These are phyloP conservation scores for Penicillium sclerotigenum DNA, from an alignment of 2,329 filamentous ascomycete genomes.

Conservation along the genomic window DNA sequence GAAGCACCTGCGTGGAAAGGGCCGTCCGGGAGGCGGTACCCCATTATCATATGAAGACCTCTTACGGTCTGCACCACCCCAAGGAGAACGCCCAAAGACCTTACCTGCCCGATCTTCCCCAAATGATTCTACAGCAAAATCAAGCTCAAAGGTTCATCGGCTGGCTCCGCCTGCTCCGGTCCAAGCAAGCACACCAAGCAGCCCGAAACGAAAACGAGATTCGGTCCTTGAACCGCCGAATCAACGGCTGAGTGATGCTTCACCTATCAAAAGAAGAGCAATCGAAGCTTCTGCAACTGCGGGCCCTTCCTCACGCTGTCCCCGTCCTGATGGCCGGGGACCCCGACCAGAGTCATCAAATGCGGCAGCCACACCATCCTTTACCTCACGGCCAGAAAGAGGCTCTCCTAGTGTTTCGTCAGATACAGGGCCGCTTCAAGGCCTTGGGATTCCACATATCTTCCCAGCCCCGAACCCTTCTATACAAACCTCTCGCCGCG, in stretches of 20 bases:
- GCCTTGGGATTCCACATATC: neutral
- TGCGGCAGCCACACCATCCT: neutral
- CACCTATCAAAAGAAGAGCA: constrained; percentile 12
- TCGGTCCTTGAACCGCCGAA: neutral
- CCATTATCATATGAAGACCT: neutral
- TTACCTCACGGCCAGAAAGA: neutral
- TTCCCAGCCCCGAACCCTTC: neutral
- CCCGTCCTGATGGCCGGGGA: neutral
- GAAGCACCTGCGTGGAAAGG: constrained; percentile 37
- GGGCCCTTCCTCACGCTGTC: neutral
- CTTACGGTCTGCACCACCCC: neutral
- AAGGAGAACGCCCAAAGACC: constrained; percentile 2
- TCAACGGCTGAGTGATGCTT: neutral
- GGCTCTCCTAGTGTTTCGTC: neutral
- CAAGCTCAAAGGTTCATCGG: neutral
- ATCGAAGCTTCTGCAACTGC: neutral
- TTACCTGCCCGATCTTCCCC: constrained; percentile 2
- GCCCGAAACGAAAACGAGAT: constrained; percentile 26
- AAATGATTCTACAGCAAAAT: neutral
- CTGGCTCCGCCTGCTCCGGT: neutral
- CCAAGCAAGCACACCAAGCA: neutral
- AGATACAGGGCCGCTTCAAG: neutral
- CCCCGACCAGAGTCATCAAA: neutral
- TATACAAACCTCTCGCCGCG: neutral
- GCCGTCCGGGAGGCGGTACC: constrained; percentile 33